These are phyloP conservation scores for Amauroascus verrucosus DNA, from an alignment of 2,329 filamentous ascomycete genomes.

Conservation along the genomic window DNA sequence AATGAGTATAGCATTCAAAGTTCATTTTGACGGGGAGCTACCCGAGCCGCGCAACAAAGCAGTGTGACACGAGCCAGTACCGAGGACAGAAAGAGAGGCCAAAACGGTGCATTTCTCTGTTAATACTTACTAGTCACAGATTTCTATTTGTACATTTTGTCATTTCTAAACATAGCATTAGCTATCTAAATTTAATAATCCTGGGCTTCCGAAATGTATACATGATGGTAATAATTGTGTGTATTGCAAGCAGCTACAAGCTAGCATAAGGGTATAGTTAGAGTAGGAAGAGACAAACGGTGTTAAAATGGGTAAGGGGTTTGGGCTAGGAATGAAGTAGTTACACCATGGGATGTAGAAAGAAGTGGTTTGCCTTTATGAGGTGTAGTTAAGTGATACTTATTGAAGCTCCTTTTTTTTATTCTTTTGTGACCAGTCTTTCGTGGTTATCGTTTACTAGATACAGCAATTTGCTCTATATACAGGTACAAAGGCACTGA, in stretches of 20 bases:
- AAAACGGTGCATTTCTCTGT: neutral
- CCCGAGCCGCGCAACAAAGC: constrained; percentile 14
- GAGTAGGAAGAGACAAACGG: no score
- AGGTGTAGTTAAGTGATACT: no score
- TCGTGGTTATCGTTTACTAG: no score
- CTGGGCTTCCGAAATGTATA: neutral
- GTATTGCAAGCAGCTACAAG: no score
- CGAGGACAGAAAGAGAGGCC: no score
- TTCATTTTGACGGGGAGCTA: constrained; percentile 35
- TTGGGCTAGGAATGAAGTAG: no score
- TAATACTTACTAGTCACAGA: neutral
- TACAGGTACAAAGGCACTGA: no score
- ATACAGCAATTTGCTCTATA: neutral
- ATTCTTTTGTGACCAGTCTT: no score
- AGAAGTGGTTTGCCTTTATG: no score
- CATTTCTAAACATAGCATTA: no score
- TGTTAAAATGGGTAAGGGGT: constrained; percentile 52
- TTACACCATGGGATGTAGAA: constrained; percentile 20
- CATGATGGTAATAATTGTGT: neutral
- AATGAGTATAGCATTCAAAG: constrained; percentile 32
- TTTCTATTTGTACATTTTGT: neutral
- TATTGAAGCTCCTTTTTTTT: neutral
- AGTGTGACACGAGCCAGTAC: neutral
- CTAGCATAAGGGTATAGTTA: no score
- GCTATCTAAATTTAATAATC: neutral